phyloP scores from a whole-genome alignment of 2,329 filamentous ascomycete genomes.

The Aspergillus novoparasiticus region DNA sequence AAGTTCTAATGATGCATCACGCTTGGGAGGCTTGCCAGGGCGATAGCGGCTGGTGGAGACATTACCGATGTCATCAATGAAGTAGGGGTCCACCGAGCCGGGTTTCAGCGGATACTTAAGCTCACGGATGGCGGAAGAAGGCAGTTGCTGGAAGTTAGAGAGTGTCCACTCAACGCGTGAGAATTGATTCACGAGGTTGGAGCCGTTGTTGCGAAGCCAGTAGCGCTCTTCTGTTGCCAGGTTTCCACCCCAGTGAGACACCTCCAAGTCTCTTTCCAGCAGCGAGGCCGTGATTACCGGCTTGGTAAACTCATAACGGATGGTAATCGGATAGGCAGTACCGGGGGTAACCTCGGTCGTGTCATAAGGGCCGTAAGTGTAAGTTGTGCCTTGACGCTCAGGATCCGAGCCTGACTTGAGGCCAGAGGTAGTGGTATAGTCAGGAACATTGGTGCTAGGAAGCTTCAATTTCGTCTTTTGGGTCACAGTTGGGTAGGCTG shows the following conservation, averaged over 20 bases:
- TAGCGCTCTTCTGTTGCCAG: conserved; percentile 93
- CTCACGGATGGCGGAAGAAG: conserved; percentile 76
- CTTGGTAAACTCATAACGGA: conserved; percentile 95
- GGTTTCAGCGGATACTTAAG: conserved; percentile 76
- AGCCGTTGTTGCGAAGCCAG: conserved; percentile 82
- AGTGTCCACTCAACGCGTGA: conserved; percentile 76
- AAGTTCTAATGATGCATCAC: conserved; percentile 82
- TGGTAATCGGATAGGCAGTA: conserved; percentile 68
- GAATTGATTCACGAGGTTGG: conserved; percentile 73
- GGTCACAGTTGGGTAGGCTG: conserved; percentile 81
- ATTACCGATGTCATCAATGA: conserved; percentile 94
- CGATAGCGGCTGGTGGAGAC: conserved; percentile 92
- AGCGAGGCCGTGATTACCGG: conserved; percentile 77
- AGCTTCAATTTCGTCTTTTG: conserved; percentile 98
- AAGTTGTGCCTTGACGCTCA: conserved; percentile 79
- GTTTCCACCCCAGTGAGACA: conserved; percentile 98
- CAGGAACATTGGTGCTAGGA: conserved; percentile 73
- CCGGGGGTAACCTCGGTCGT: conserved; percentile 71
- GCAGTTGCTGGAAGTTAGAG: conserved; percentile 73
- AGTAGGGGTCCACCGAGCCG: conserved; percentile 87
- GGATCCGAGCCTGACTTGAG: conserved; percentile 68
- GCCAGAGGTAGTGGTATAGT: conserved; percentile 74
- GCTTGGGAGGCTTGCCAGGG: conserved; percentile 60
- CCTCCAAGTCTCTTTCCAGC: conserved; percentile 88
- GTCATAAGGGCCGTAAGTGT: conserved; percentile 87